A percentile compares a stretch with the other conserved stretches of the same genome.
Evolutionary conservation across 1,284 basidiomycete genomes (phyloP).

Genomic region (Vanrija sp.): DNA sequence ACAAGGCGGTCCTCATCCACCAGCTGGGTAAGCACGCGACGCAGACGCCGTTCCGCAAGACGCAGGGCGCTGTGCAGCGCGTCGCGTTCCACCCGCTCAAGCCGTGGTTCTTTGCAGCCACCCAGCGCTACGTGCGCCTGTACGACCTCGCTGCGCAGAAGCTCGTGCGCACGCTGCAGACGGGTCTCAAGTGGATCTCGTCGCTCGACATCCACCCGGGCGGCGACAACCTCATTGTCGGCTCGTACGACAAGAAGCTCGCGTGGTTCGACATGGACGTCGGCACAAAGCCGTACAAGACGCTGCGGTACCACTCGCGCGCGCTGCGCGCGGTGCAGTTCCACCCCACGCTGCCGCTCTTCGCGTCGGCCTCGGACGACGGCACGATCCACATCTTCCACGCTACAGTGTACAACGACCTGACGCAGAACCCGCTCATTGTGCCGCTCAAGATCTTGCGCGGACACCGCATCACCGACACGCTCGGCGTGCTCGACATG

Average conservation of each 20-base stretch:
- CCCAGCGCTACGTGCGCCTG: constrained; percentile 91
- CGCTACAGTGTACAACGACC: constrained; percentile 84
- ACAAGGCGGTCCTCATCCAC: constrained; percentile 63
- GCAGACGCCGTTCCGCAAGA: constrained; percentile 94
- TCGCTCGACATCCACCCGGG: constrained; percentile 93
- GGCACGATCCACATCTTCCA: constrained; percentile 97
- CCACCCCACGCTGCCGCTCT: constrained; percentile 91
- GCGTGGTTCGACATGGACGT: constrained; percentile 99
- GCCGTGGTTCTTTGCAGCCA: constrained; percentile 97
- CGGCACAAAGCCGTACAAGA: constrained; percentile 92
- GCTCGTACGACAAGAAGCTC: constrained; percentile 93
- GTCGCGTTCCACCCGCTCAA: constrained; percentile 92
- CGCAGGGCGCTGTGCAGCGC: constrained; percentile 83
- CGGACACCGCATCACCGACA: constrained; percentile 78
- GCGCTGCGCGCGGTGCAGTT: constrained; percentile 89
- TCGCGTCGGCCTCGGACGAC: constrained; percentile 94
- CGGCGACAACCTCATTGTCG: constrained; percentile 93
- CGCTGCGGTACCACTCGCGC: constrained; percentile 89
- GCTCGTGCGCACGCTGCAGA: constrained; percentile 83
- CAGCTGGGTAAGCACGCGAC: constrained; percentile 89
- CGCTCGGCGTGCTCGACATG: constrained; percentile 85
- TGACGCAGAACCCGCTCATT: constrained; percentile 92
- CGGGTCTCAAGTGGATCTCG: constrained; percentile 95
- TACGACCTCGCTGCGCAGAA: constrained; percentile 95
- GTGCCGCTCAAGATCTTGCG: constrained; percentile 95